These are phyloP conservation scores for Cryptosporidium felis DNA, from an alignment of 169 alveolate species.

Conservation along the genomic window DNA sequence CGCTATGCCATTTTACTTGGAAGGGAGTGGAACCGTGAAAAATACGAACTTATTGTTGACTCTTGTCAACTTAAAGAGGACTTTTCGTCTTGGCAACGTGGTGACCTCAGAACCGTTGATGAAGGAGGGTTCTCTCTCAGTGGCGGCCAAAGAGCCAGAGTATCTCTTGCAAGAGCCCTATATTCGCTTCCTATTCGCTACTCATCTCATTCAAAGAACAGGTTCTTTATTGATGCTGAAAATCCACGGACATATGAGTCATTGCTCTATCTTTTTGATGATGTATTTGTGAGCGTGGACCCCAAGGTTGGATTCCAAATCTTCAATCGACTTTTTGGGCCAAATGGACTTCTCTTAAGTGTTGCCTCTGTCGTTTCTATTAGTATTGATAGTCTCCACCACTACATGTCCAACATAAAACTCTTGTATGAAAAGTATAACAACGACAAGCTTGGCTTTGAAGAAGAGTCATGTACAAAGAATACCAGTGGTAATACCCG, in stretches of 20 bases:
- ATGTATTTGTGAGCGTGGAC: slow-evolving; percentile 59
- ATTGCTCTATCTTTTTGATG: slow-evolving; percentile 40
- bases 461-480: no score
- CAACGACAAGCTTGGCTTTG: no score
- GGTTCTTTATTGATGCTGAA: not conserved
- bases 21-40: slow-evolving; percentile 75
- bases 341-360: slow-evolving; percentile 20
- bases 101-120: slow-evolving; percentile 82
- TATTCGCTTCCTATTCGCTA: slow-evolving; percentile 75
- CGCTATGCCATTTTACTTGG: slow-evolving; percentile 83
- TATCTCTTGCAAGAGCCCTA: slow-evolving; percentile 90
- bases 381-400: slow-evolving; percentile 56
- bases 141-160: slow-evolving; percentile 93
- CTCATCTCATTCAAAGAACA: not conserved
- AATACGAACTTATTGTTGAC: slow-evolving; percentile 75
- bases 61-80: slow-evolving; percentile 78
- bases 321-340: slow-evolving; percentile 50
- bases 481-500: no score
- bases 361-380: slow-evolving; percentile 35
- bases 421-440: not conserved
- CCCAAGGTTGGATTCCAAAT: slow-evolving; percentile 54
- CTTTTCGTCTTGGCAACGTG: slow-evolving; percentile 75
- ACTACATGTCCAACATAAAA: slow-evolving; percentile 25
- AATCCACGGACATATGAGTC: slow-evolving; percentile 16
- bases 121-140: slow-evolving; percentile 87